Base-by-base conservation (phyloP, 257 asterid species). In the Mitragyna speciosa region DNA sequence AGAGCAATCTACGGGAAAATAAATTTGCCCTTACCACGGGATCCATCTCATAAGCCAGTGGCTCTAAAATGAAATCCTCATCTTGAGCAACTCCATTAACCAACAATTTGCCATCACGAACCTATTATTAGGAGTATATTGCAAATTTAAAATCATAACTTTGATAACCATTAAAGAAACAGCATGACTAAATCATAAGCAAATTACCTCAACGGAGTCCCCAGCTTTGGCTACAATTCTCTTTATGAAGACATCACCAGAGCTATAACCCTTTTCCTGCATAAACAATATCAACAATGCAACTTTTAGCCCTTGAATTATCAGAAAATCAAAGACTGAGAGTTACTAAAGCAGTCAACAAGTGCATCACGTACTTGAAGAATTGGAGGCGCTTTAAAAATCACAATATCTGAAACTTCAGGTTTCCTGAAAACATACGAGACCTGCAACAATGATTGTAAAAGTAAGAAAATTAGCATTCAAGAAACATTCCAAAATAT, bases 211-310 rank as follows among this genome's bases (percentile, higher is more conserved):
- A 71, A 94, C 97, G 59, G 63, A 87, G 87, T 96, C 98, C 65
- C 99, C 99, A 78, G 97, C 97, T 83, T 82, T 90, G 0, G 98
- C 99, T 33, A 96, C 99, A 73, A 96, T 80, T 87, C 99, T 89
- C 87, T 96, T 96, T 80, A 96, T 96, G 77, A 96, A 89, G 80
- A 92, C 94, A 72, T 94, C 97, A 10, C 91, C 84, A 36, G 96
- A 84, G 75, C 87, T 88, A 82, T 72, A 96, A 78, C 99, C 98
- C 66, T 82, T 59, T 76, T 85, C 88, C 98, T 94, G 94, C 65
- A 85, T 36, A 81, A 73, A 69, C 47, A 43, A 14, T 28, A 78
- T 30, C 31, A 77, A 51, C 8, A 22, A 26, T 24, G 48, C 45
- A 24, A 77, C 17, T 67, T 67, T 82, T 20, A 74, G 79, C 31